A percentile compares a stretch with the other conserved stretches of the same genome.
phyloP scores from a whole-genome alignment of 345 rosid genomes.

The Citrus trifoliata region DNA sequence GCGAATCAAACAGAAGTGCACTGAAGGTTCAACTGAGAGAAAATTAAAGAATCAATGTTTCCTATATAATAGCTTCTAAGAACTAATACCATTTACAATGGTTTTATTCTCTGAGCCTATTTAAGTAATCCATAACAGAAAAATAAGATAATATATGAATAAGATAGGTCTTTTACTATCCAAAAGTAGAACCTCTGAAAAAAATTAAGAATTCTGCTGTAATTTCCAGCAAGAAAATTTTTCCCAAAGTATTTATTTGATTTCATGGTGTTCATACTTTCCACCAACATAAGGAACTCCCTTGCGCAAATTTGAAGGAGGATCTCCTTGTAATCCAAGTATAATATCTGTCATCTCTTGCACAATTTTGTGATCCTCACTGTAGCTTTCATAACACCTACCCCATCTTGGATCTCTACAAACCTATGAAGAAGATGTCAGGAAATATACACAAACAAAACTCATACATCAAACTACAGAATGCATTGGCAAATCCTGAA shows the following conservation, averaged over 20 bases:
- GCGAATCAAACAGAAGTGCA: neutral
- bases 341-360: constrained; percentile 78
- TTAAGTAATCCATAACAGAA: neutral
- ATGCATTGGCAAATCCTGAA: neutral
- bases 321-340: constrained; percentile 88
- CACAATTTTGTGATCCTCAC: constrained; percentile 83
- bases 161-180: neutral
- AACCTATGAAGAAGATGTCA: constrained; percentile 49
- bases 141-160: neutral
- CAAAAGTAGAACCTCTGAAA: neutral
- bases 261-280: constrained; percentile 51
- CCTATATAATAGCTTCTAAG: neutral
- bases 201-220: neutral
- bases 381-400: constrained; percentile 93
- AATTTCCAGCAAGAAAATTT: neutral
- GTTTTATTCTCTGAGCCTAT: neutral
- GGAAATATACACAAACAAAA: constrained; percentile 2
- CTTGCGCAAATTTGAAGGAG: constrained; percentile 51
- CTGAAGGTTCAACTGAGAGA: constrained; percentile 2
- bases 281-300: constrained; percentile 89
- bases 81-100: neutral
- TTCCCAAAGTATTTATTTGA: neutral
- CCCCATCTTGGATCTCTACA: constrained; percentile 99
- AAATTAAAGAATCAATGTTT: neutral
- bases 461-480: neutral